A percentile compares a stretch with the other conserved stretches of the same genome.
phyloP scores from a whole-genome alignment of 108 stramenopile genomes.

The Pseudonitzschia multiseries region DNA sequence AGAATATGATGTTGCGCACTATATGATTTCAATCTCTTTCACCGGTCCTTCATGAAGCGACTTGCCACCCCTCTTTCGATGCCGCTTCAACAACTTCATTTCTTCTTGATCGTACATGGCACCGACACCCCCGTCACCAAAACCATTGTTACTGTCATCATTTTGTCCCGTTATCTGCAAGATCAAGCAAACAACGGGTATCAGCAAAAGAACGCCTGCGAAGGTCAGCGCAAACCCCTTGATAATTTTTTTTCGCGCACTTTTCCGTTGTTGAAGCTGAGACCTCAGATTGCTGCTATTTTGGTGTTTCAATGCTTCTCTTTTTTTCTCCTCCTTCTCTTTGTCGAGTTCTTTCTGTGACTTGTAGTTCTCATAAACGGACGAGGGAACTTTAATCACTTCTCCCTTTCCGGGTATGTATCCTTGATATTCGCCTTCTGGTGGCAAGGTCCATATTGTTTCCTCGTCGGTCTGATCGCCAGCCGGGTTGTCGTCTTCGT shows the following conservation, averaged over 20 bases:
- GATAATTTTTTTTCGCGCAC: constrained; percentile 14
- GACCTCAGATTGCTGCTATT: constrained; percentile 1
- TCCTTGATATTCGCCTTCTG: constrained; percentile 25
- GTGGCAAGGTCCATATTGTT: constrained; percentile 10
- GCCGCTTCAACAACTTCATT: constrained; percentile 17
- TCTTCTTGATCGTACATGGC: constrained; percentile 34
- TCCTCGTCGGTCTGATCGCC: constrained; percentile 6
- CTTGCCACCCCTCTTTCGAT: neutral
- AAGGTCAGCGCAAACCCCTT: constrained; percentile 15
- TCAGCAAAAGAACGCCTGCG: neutral
- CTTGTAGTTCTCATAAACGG: constrained; percentile 5
- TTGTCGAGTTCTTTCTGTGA: constrained; percentile 6
- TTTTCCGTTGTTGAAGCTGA: constrained; percentile 6
- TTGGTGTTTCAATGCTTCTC: constrained; percentile 4
- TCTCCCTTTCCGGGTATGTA: constrained; percentile 29
- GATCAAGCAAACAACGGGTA: constrained; percentile 28
- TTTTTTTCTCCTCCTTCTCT: constrained; percentile 7
- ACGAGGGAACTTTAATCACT: constrained; percentile 10
- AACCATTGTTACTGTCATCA: neutral
- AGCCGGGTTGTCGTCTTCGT: constrained; percentile 13
- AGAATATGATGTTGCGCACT: neutral
- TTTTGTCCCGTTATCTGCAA: constrained; percentile 9
- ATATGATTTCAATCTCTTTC: constrained; percentile 16
- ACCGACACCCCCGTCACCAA: constrained; percentile 1
- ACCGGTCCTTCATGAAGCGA: constrained; percentile 11